Percentiles rank a stretch among this genome's conserved stretches.
Conservation (phyloP, 176 grass and related monocot species). For the Aegilops sharonensis region DNA sequence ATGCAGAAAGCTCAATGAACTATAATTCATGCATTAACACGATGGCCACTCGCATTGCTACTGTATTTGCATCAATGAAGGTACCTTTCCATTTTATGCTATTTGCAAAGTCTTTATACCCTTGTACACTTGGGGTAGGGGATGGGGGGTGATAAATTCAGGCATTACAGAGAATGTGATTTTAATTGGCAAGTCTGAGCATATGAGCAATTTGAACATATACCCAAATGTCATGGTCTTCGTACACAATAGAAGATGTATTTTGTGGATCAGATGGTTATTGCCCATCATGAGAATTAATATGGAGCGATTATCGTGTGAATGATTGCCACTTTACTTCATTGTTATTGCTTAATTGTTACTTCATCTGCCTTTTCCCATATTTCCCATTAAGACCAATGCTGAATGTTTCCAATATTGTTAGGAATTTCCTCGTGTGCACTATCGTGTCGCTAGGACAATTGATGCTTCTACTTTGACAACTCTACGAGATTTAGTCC, state of each 20-base stretch:
- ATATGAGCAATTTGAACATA: not conserved
- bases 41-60: constrained; percentile 79
- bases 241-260: not conserved
- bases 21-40: constrained; percentile 80
- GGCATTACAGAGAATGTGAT: not conserved
- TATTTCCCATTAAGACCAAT: not conserved
- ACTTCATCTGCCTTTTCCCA: not conserved
- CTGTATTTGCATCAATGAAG: constrained; percentile 66
- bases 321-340: constrained; percentile 4
- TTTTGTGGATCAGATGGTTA: not conserved
- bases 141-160: not conserved
- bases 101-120: not conserved
- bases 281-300: not conserved
- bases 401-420: not conserved
- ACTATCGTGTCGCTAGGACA: constrained; percentile 81
- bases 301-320: not conserved
- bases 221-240: not conserved
- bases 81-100: constrained; percentile 16
- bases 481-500: constrained; percentile 74
- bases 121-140: not conserved
- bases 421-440: constrained; percentile 91
- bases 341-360: not conserved
- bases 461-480: constrained; percentile 78
- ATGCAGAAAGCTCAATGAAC: constrained; percentile 62
- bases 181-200: not conserved